Percentiles rank a stretch among this genome's conserved stretches.
Conservation (phyloP, 2,329 filamentous ascomycete genomes). For the Coleophoma eucalyptorum region DNA sequence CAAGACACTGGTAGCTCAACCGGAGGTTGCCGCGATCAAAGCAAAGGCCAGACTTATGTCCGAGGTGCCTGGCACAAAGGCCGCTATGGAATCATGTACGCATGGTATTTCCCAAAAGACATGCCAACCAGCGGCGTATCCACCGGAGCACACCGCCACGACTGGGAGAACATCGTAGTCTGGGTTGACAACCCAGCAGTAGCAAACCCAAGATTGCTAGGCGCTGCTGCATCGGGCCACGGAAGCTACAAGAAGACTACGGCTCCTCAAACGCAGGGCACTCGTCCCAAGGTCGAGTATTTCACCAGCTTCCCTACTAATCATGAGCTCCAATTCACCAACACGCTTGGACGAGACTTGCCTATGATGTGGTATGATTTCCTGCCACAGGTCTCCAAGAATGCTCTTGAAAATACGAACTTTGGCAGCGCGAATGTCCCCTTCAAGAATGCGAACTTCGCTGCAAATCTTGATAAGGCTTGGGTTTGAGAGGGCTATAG, state of each 20-base stretch:
- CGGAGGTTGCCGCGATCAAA: constrained; percentile 26
- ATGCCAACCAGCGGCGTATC: constrained; percentile 20
- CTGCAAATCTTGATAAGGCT: constrained; percentile 3
- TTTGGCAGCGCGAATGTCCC: constrained; percentile 34
- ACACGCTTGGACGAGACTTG: constrained; percentile 25
- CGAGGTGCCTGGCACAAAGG: constrained; percentile 25
- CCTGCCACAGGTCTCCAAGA: constrained; percentile 24
- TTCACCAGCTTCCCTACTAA: constrained; percentile 12
- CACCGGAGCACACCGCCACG: constrained; percentile 32
- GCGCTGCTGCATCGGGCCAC: constrained; percentile 33
- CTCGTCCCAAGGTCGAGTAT: not conserved
- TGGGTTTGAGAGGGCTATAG: too few relatives aligned
- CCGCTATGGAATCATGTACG: constrained; percentile 35
- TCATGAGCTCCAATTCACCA: constrained; percentile 31
- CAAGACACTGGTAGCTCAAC: constrained; percentile 22
- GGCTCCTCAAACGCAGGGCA: not conserved
- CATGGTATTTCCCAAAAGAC: constrained; percentile 40
- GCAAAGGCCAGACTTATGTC: constrained; percentile 29
- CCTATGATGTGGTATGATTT: constrained; percentile 34
- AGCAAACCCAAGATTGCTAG: constrained; percentile 24
- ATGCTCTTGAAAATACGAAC: constrained; percentile 29
- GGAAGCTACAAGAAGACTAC: constrained; percentile 11
- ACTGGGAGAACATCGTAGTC: constrained; percentile 36
- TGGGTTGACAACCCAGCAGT: constrained; percentile 24
- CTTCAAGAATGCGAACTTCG: constrained; percentile 23